Conservation (phyloP, 805 yeast species). For the Ogataea wickerhamii region DNA sequence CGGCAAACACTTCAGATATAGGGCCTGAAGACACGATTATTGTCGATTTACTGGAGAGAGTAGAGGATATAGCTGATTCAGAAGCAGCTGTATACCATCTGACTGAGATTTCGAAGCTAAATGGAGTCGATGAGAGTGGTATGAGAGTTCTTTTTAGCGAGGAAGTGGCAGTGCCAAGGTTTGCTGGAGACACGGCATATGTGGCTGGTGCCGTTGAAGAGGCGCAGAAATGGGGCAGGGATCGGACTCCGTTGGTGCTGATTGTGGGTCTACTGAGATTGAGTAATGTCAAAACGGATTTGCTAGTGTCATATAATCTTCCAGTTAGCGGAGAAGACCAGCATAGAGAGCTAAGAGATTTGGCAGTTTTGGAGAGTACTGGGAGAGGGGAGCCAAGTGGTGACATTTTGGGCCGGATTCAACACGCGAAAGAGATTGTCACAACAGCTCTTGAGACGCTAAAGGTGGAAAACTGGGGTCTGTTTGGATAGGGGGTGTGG, state of each 20-base stretch:
- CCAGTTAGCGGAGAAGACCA: constrained; percentile 40
- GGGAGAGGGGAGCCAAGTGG: constrained; percentile 11
- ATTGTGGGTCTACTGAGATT: constrained; percentile 58
- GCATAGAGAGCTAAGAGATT: constrained; percentile 21
- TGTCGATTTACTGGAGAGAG: constrained; percentile 59
- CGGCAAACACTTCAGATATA: constrained; percentile 23
- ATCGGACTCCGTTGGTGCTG: constrained; percentile 39
- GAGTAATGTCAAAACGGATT: constrained; percentile 51
- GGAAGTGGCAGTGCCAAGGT: constrained; percentile 7
- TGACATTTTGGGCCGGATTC: constrained; percentile 29
- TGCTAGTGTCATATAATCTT: constrained; percentile 55
- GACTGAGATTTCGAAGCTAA: constrained; percentile 48
- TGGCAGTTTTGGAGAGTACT: background rate
- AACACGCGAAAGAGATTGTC: constrained; percentile 25
- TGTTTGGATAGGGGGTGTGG: too few species aligned
- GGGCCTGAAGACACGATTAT: constrained; percentile 53
- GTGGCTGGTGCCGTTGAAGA: constrained; percentile 39
- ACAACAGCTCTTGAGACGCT: constrained; percentile 26
- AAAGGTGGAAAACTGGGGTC: constrained; percentile 43
- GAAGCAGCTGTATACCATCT: constrained; percentile 52
- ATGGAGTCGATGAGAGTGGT: constrained; percentile 28
- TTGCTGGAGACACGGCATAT: constrained; percentile 26
- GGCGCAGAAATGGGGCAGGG: constrained; percentile 50
- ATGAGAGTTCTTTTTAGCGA: constrained; percentile 8
- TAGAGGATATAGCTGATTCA: constrained; percentile 33